These are phyloP conservation scores for Picea engelmannii DNA, from an alignment of 83 land plant genomes.

Conservation along the genomic window DNA sequence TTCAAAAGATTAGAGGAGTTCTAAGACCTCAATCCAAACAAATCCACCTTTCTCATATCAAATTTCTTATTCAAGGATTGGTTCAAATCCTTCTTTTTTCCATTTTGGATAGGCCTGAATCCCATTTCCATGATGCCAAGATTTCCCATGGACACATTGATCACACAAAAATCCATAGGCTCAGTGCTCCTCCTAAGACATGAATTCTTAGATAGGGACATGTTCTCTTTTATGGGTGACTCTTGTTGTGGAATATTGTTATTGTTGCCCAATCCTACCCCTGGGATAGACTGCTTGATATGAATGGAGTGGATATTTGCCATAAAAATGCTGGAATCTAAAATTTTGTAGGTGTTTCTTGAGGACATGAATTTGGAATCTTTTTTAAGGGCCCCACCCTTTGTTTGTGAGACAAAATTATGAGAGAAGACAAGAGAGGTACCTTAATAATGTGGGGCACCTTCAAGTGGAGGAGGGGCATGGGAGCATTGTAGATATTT, in stretches of 20 bases:
- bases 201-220: background rate
- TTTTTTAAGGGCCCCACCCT: background rate
- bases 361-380: background rate
- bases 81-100: background rate
- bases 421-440: background rate
- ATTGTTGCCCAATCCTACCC: conserved; percentile 10
- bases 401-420: conserved; percentile 1
- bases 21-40: background rate
- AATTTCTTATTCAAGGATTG: conserved; percentile 4
- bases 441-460: conserved; percentile 1
- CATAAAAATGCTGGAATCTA: conserved; percentile 14
- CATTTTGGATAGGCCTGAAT: background rate
- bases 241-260: background rate
- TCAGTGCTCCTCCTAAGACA: conserved; percentile 4
- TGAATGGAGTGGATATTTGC: conserved; percentile 7
- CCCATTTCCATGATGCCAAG: background rate
- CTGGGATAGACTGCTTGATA: background rate
- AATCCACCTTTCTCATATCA: background rate
- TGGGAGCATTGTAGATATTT: conserved; percentile 18
- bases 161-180: background rate
- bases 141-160: background rate
- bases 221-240: conserved; percentile 9
- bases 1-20: background rate
- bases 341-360: conserved; percentile 3
- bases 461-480: conserved; percentile 5